Conservation (phyloP, 805 yeast species). For the Candida nemodendra region DNA sequence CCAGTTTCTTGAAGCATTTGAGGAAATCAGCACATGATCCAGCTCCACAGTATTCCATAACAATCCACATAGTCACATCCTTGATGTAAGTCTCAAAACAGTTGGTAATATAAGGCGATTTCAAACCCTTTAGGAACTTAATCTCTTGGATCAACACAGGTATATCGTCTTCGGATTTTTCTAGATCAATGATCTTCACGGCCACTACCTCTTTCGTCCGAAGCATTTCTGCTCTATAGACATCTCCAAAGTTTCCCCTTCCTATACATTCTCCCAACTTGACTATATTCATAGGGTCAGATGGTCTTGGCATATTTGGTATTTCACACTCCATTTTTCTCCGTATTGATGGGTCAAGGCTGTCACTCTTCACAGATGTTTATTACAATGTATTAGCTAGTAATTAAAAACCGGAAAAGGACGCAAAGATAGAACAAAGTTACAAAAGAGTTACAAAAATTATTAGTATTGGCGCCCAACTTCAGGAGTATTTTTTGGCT, state of each 20-base stretch:
- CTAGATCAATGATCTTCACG: slow-evolving; percentile 81
- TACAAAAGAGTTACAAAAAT: too few relatives aligned
- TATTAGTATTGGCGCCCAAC: too few relatives aligned
- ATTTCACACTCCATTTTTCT: too few relatives aligned
- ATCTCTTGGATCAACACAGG: slow-evolving; percentile 74
- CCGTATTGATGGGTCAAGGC: too few relatives aligned
- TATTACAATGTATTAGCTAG: too few relatives aligned
- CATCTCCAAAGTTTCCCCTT: slow-evolving; percentile 85
- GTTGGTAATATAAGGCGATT: slow-evolving; percentile 65
- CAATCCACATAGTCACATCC: slow-evolving; percentile 77
- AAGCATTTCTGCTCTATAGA: slow-evolving; percentile 53
- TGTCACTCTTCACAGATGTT: too few relatives aligned
- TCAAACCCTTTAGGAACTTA: slow-evolving; percentile 63
- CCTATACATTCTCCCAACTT: slow-evolving; percentile 63
- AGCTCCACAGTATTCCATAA: slow-evolving; percentile 95
- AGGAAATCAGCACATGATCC: slow-evolving; percentile 85
- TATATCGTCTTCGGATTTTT: slow-evolving; percentile 74
- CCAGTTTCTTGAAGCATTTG: slow-evolving; percentile 49
- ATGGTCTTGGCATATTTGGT: too few relatives aligned
- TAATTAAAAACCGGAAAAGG: too few relatives aligned
- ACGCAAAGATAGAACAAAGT: too few relatives aligned
- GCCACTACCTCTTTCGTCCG: slow-evolving; percentile 57
- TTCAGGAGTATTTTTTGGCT: too few relatives aligned
- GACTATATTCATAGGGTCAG: slow-evolving; percentile 23
- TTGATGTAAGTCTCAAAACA: slow-evolving; percentile 62